A percentile compares a stretch with the other conserved stretches of the same genome.
These are phyloP conservation scores for Aegilops longissima DNA, from an alignment of 176 grass and related monocot genomes.

Conservation along the genomic window DNA sequence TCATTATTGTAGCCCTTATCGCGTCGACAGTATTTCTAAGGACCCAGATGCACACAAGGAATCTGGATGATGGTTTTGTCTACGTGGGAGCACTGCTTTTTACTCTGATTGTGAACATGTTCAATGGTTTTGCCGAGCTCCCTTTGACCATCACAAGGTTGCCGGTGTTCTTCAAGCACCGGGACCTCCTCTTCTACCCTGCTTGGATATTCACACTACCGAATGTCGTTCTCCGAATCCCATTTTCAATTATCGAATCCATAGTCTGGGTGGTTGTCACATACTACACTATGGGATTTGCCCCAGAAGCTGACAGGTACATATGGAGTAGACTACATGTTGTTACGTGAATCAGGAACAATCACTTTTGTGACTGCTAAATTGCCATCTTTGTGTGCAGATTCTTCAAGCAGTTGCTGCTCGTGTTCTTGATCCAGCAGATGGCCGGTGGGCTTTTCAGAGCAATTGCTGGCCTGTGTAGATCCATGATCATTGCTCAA, in stretches of 20 bases:
- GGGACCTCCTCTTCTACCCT: slow-evolving; percentile 94
- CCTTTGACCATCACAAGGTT: slow-evolving; percentile 79
- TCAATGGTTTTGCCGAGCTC: slow-evolving; percentile 97
- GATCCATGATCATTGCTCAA: slow-evolving; percentile 90
- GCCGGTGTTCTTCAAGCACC: slow-evolving; percentile 96
- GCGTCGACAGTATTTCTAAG: slow-evolving; percentile 71
- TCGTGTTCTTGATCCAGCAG: slow-evolving; percentile 90
- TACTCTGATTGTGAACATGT: slow-evolving; percentile 82
- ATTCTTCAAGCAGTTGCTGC: slow-evolving; percentile 96
- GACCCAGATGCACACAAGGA: slow-evolving; percentile 72
- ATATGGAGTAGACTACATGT: not conserved
- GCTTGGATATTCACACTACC: slow-evolving; percentile 90
- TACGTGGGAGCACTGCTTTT: slow-evolving; percentile 89
- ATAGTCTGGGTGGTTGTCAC: slow-evolving; percentile 78
- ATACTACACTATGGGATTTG: slow-evolving; percentile 88
- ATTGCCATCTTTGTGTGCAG: slow-evolving; percentile 44
- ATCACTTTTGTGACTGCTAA: slow-evolving; percentile 3
- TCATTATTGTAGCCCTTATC: slow-evolving; percentile 71
- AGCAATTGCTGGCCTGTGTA: slow-evolving; percentile 73
- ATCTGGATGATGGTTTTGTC: slow-evolving; percentile 61
- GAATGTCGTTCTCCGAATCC: slow-evolving; percentile 73
- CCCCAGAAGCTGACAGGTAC: slow-evolving; percentile 89
- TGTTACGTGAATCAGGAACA: not conserved
- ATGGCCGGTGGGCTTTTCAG: slow-evolving; percentile 95
- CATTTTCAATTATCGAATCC: slow-evolving; percentile 84